phyloP scores from a whole-genome alignment of 164 flowering plant species.

The Annona cherimola region DNA sequence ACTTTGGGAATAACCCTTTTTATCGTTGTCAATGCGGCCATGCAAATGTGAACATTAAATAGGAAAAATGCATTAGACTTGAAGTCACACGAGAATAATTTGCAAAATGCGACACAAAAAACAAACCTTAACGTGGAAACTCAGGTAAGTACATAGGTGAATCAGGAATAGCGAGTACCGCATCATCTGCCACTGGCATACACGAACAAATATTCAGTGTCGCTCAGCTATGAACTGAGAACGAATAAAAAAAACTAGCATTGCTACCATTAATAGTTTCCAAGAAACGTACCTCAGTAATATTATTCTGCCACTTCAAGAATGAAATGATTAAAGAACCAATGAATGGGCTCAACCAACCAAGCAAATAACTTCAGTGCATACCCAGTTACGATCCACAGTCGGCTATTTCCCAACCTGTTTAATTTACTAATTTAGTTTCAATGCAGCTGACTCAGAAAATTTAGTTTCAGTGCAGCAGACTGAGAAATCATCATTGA shows the following conservation, averaged over 20 bases:
- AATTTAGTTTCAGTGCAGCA: no score
- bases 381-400: conserved; percentile 40
- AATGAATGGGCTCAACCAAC: conserved; percentile 49
- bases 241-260: no score
- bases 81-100: background rate
- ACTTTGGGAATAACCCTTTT: no score
- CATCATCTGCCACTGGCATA: conserved; percentile 45
- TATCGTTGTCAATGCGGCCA: no score
- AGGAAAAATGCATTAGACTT: background rate
- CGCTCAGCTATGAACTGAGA: background rate
- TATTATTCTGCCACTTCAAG: conserved; percentile 60
- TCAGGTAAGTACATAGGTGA: conserved; percentile 86
- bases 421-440: no score
- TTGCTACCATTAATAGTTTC: background rate
- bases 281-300: conserved; percentile 44
- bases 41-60: background rate
- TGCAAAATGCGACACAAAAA: background rate
- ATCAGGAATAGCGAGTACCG: conserved; percentile 79
- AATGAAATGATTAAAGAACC: conserved; percentile 41
- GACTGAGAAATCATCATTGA: background rate
- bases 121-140: conserved; percentile 88
- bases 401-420: background rate
- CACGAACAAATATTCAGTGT: background rate
- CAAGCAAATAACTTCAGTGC: conserved; percentile 50
- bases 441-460: no score